Percentiles rank a stretch among this genome's conserved stretches.
Conservation (phyloP, 2,329 filamentous ascomycete species). For the Aspergillus sp. region DNA sequence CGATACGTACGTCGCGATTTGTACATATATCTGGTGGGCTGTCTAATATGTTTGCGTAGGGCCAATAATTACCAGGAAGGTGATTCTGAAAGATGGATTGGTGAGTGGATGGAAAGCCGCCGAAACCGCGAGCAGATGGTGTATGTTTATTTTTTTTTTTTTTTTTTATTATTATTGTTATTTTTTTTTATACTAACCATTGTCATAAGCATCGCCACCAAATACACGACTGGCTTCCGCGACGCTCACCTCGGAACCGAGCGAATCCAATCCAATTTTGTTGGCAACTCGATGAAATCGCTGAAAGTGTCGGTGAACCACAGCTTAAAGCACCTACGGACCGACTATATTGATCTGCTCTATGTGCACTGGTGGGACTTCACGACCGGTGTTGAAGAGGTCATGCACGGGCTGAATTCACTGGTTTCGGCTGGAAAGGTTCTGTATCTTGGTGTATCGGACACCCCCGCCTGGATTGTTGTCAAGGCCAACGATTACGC, state of each 20-base stretch:
- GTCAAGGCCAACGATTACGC: slow-evolving; percentile 42
- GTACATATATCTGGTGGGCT: no score
- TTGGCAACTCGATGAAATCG: slow-evolving; percentile 46
- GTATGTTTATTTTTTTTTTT: not conserved
- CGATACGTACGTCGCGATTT: slow-evolving; percentile 40
- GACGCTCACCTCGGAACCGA: slow-evolving; percentile 33
- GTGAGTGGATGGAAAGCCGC: slow-evolving; percentile 68
- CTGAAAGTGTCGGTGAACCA: slow-evolving; percentile 45
- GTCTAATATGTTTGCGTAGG: no score
- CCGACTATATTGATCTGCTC: slow-evolving; percentile 55
- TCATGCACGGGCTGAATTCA: slow-evolving; percentile 40
- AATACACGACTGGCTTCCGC: slow-evolving; percentile 63
- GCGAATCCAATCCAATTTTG: slow-evolving; percentile 20
- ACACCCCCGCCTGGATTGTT: slow-evolving; percentile 44
- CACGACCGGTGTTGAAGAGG: slow-evolving; percentile 36
- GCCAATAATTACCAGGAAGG: slow-evolving; percentile 68
- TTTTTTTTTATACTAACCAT: no score
- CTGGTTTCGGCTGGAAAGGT: slow-evolving; percentile 43
- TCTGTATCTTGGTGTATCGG: slow-evolving; percentile 43
- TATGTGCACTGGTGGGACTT: slow-evolving; percentile 58
- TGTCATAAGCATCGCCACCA: slow-evolving; percentile 58
- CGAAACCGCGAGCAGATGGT: slow-evolving; percentile 47
- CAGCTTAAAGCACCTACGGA: slow-evolving; percentile 51
- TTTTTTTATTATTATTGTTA: no score
- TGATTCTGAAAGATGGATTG: slow-evolving; percentile 65